A percentile compares a stretch with the other conserved stretches of the same genome.
Evolutionary conservation across 148 eudicot species (phyloP).

Genomic region (Cornus kousa): DNA sequence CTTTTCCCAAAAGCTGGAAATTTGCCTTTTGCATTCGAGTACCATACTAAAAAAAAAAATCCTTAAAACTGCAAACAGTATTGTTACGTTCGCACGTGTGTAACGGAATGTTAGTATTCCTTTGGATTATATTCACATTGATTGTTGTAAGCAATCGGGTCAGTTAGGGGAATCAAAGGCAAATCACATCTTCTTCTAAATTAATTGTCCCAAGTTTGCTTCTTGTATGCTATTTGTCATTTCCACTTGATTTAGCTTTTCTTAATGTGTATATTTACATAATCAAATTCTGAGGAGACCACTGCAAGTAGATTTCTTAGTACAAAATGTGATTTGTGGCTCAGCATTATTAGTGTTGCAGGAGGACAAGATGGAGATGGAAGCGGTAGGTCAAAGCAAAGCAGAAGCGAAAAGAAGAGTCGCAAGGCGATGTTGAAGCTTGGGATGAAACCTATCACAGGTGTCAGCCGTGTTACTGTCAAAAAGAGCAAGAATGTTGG

Average conservation of each 20-base stretch:
- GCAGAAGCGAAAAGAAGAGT: slow-evolving; percentile 85
- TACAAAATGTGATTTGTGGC: not conserved
- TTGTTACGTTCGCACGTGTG: too few relatives aligned
- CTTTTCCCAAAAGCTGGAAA: too few relatives aligned
- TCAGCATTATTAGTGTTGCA: slow-evolving; percentile 12
- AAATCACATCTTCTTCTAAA: too few relatives aligned
- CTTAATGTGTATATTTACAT: not conserved
- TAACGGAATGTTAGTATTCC: too few relatives aligned
- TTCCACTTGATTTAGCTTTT: not conserved
- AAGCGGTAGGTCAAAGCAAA: slow-evolving; percentile 71
- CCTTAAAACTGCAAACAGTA: too few relatives aligned
- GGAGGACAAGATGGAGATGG: slow-evolving; percentile 47
- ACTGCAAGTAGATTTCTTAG: not conserved
- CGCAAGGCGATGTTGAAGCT: slow-evolving; percentile 86
- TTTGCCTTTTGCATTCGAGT: too few relatives aligned
- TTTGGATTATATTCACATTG: not conserved
- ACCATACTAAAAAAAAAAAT: too few relatives aligned
- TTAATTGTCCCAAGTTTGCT: not conserved
- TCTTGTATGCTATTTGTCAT: not conserved
- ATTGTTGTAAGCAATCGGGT: not conserved
- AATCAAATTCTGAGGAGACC: not conserved
- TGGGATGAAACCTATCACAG: slow-evolving; percentile 77
- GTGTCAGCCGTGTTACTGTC: slow-evolving; percentile 78
- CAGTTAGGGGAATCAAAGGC: not conserved
- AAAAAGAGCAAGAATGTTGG: slow-evolving; percentile 87